These are phyloP conservation scores for Lactarius evosmus DNA, from an alignment of 768 basidiomycete species.

Conservation along the genomic window DNA sequence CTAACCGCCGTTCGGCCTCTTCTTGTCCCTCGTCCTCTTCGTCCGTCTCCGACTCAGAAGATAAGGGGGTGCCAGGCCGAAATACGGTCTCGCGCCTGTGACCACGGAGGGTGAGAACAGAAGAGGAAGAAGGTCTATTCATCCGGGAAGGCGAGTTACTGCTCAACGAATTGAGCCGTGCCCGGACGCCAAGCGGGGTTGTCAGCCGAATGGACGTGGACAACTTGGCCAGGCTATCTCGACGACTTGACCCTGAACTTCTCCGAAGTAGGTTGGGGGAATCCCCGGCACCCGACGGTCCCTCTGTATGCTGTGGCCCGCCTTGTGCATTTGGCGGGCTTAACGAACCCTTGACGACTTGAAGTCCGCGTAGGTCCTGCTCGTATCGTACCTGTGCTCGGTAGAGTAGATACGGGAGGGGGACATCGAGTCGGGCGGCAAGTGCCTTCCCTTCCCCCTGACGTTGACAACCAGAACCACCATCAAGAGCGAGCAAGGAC, in stretches of 20 bases:
- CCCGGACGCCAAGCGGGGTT: conserved; percentile 64
- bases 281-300: conserved; percentile 19
- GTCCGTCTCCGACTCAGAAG: conserved; percentile 40
- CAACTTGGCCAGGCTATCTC: conserved; percentile 32
- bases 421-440: conserved; percentile 74
- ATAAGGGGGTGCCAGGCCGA: conserved; percentile 27
- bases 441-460: conserved; percentile 69
- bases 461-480: neutral
- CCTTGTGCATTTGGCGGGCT: conserved; percentile 45
- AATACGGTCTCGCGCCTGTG: conserved; percentile 25
- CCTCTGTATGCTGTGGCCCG: conserved; percentile 26
- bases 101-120: conserved; percentile 59
- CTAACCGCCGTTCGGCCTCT: conserved; percentile 61
- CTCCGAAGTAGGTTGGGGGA: conserved; percentile 22
- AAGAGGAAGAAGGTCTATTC: conserved; percentile 58
- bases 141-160: conserved; percentile 45
- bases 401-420: conserved; percentile 80
- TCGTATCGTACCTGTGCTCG: conserved; percentile 82
- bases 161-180: conserved; percentile 66
- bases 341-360: conserved; percentile 64
- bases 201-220: conserved; percentile 44
- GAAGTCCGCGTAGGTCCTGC: conserved; percentile 76
- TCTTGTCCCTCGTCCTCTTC: conserved; percentile 59
- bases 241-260: conserved; percentile 21
- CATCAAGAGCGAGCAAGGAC: neutral